Evolutionary conservation across 2,329 filamentous ascomycete species (phyloP).

Genomic region (Pyrenophora seminiperda): DNA sequence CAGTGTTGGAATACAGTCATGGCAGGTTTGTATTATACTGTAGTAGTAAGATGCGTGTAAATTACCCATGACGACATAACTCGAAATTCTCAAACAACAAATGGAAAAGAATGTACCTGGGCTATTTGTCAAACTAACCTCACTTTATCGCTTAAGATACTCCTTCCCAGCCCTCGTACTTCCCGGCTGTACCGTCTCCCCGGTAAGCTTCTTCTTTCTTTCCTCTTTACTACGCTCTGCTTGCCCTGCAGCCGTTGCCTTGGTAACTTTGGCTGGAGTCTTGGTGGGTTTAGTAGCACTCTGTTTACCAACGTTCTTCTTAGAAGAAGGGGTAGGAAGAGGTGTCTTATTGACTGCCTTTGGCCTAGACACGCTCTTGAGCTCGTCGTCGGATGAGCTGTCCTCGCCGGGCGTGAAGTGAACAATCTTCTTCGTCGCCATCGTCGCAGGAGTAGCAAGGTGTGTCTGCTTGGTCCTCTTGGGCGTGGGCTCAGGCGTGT

Average conservation of each 20-base stretch:
- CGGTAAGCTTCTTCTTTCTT: not conserved
- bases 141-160: not conserved
- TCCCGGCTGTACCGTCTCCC: not conserved
- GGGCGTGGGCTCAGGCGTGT: not conserved
- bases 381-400: not conserved
- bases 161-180: slow-evolving; percentile 1
- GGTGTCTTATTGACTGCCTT: too few relatives aligned
- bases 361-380: not conserved
- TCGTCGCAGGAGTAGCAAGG: too few relatives aligned
- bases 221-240: not conserved
- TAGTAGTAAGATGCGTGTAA: not conserved
- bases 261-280: not conserved
- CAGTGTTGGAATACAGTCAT: slow-evolving; percentile 6
- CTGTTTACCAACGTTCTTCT: not conserved
- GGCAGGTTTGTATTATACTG: slow-evolving; percentile 5
- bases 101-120: too few relatives aligned
- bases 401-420: too few relatives aligned
- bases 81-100: too few relatives aligned
- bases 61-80: not conserved
- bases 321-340: not conserved
- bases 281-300: not conserved
- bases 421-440: too few relatives aligned
- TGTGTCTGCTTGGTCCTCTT: too few relatives aligned
- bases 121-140: too few relatives aligned
- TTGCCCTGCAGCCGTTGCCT: slow-evolving; percentile 2